These are phyloP conservation scores for Rauvolfia tetraphylla DNA, from an alignment of 257 asterid species.

Conservation along the genomic window DNA sequence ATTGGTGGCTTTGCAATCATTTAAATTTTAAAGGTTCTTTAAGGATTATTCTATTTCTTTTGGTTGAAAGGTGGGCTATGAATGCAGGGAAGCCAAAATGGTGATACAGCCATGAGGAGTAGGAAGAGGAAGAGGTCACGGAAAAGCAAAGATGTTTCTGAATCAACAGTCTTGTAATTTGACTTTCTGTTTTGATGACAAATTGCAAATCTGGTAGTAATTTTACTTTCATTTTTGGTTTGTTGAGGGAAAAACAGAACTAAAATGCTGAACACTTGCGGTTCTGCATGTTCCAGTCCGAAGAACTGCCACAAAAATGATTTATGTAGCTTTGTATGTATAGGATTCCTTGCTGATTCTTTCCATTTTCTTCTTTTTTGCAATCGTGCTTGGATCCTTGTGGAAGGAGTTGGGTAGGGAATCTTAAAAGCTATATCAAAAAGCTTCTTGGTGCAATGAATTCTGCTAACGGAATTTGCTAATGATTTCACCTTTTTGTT, in stretches of 20 bases:
- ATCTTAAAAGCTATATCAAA: not conserved
- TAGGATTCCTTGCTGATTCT: not conserved
- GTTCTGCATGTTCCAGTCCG: not conserved
- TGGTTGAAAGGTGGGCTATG: not conserved
- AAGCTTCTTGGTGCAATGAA: not conserved
- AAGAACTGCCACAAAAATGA: not conserved
- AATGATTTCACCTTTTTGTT: not conserved
- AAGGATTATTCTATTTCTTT: not conserved
- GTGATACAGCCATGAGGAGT: slow-evolving; percentile 12
- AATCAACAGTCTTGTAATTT: slow-evolving; percentile 7
- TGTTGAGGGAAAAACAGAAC: not conserved
- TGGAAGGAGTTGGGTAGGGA: not conserved
- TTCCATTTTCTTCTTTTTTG: not conserved
- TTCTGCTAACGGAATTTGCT: not conserved
- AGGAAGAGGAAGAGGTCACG: slow-evolving; percentile 25
- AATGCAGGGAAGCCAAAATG: slow-evolving; percentile 15
- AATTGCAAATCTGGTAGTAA: not conserved
- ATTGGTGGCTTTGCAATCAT: not conserved
- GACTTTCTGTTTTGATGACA: not conserved
- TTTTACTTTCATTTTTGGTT: not conserved
- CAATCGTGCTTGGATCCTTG: not conserved
- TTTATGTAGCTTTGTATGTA: not conserved
- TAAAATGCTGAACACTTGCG: not conserved
- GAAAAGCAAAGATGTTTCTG: slow-evolving; percentile 8
- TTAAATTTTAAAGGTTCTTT: not conserved